A percentile compares a stretch with the other conserved stretches of the same genome.
Conservation (phyloP, 2,329 filamentous ascomycete species). For the Claviceps humidiphila region DNA sequence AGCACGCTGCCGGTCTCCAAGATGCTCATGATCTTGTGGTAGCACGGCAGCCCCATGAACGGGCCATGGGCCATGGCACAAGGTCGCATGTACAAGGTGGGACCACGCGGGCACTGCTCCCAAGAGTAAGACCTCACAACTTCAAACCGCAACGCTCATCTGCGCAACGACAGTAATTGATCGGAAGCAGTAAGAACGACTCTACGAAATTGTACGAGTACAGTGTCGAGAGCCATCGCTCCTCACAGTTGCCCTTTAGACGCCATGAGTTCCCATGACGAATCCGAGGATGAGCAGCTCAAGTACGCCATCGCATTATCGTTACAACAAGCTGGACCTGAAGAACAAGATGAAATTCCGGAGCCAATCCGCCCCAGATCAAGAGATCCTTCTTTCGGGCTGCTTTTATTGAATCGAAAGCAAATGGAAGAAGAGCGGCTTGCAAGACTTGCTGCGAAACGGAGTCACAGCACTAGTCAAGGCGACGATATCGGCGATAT, state of each 20-base stretch:
- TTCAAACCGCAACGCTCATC: background rate
- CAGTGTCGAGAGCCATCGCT: background rate
- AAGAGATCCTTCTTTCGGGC: constrained; percentile 15
- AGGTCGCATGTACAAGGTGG: background rate
- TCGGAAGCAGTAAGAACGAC: background rate
- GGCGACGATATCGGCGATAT: constrained; percentile 17
- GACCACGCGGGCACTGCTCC: background rate
- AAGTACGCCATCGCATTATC: constrained; percentile 47
- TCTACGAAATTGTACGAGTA: background rate
- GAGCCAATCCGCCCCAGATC: background rate
- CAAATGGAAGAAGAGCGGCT: constrained; percentile 79
- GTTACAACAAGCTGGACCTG: constrained; percentile 20
- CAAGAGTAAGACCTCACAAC: background rate
- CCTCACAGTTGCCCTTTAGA: background rate
- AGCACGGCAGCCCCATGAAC: no score
- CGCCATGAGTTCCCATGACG: constrained; percentile 15
- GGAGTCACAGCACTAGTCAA: constrained; percentile 14
- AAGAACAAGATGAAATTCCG: background rate
- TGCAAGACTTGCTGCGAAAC: constrained; percentile 50
- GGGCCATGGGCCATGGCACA: background rate
- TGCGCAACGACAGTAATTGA: background rate
- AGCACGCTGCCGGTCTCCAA: no score
- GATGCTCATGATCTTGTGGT: no score
- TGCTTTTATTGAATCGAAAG: constrained; percentile 55
- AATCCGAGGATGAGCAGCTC: constrained; percentile 46